Percentiles rank a stretch among this genome's conserved stretches.
Conservation (phyloP, 139 green algal genomes). For the Picochlorum costavermella region DNA sequence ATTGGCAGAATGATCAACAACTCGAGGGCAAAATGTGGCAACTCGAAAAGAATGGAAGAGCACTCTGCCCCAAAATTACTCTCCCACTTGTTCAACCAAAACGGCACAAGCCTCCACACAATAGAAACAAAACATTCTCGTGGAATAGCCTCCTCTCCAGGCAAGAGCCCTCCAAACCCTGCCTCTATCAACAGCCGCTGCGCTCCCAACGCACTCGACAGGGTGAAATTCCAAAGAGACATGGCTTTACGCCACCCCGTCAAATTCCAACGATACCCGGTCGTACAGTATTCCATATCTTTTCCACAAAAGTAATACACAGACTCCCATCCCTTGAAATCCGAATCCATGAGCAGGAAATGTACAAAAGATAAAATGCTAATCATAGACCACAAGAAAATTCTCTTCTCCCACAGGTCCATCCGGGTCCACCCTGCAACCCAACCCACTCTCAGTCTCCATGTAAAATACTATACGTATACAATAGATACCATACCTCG, state of each 20-base stretch:
- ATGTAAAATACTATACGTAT: background rate
- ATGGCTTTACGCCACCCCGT: conserved; percentile 56
- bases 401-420: conserved; percentile 10
- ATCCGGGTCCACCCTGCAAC: conserved; percentile 13
- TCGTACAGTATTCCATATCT: conserved; percentile 57
- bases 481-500: background rate
- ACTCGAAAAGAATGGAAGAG: conserved; percentile 63
- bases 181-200: conserved; percentile 52
- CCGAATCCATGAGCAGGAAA: conserved; percentile 10
- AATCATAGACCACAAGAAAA: conserved; percentile 13
- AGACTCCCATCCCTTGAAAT: conserved; percentile 8
- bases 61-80: conserved; percentile 50
- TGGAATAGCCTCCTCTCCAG: conserved; percentile 65
- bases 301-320: conserved; percentile 76
- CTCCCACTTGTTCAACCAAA: conserved; percentile 86
- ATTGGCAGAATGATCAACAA: conserved; percentile 75
- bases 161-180: conserved; percentile 58
- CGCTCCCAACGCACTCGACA: conserved; percentile 46
- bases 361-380: conserved; percentile 14
- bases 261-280: conserved; percentile 60
- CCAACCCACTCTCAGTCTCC: background rate
- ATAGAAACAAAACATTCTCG: conserved; percentile 71
- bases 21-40: conserved; percentile 81
- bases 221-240: conserved; percentile 60
- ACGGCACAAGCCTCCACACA: conserved; percentile 75